Percentiles rank a stretch among this genome's conserved stretches.
These are phyloP conservation scores for Penicillium tannophilum DNA, from an alignment of 495 filamentous ascomycete species.

Conservation along the genomic window DNA sequence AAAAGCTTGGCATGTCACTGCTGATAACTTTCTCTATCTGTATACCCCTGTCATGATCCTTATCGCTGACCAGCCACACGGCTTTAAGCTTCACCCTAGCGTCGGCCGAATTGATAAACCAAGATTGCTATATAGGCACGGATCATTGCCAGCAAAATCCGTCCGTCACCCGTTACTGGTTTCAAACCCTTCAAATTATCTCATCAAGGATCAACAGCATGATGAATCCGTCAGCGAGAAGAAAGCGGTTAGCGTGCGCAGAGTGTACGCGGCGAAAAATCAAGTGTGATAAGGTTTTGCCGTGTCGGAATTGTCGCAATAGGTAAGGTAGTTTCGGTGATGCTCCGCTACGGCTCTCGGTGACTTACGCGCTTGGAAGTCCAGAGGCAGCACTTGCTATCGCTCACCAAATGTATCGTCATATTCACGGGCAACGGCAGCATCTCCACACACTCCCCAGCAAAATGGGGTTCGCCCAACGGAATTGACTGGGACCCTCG, in stretches of 20 bases:
- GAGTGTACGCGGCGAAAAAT: conserved; percentile 23
- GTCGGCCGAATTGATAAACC: not conserved
- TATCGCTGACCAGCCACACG: not conserved
- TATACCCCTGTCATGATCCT: too few species aligned
- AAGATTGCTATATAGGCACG: not conserved
- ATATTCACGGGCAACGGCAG: not conserved
- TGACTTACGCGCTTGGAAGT: too few species aligned
- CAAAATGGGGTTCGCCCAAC: not conserved
- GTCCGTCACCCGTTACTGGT: not conserved
- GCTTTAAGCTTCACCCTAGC: not conserved
- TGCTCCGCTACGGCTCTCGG: not conserved
- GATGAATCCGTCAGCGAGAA: not conserved
- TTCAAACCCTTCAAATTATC: too few species aligned
- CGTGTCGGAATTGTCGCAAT: conserved; percentile 32
- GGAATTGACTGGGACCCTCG: not conserved
- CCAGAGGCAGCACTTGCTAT: not conserved
- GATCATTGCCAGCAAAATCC: not conserved
- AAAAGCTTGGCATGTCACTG: too few species aligned
- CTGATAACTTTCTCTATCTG: too few species aligned
- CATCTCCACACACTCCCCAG: not conserved
- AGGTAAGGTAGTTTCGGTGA: conserved; percentile 3
- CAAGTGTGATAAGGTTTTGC: conserved; percentile 31
- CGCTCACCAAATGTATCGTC: not conserved
- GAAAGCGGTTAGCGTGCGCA: conserved; percentile 19
- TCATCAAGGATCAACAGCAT: not conserved